Conservation (phyloP, 1,284 basidiomycete genomes). For the Rhodotorula sp. region DNA sequence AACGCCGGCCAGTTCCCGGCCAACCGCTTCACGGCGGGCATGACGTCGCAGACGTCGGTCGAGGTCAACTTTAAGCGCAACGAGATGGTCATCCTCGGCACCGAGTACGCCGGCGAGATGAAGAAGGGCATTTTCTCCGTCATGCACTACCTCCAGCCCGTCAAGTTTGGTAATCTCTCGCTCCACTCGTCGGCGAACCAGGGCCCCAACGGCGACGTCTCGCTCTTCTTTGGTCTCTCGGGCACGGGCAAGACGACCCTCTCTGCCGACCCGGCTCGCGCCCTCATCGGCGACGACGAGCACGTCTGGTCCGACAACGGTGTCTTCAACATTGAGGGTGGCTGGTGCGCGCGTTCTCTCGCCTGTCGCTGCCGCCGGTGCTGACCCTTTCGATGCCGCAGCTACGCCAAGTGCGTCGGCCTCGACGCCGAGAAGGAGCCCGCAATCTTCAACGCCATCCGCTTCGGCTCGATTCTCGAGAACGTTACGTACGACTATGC, state of each 20-base stretch:
- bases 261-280: constrained; percentile 85
- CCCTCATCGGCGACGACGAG: constrained; percentile 94
- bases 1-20: constrained; percentile 99
- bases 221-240: constrained; percentile 98
- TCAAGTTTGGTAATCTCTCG: constrained; percentile 97
- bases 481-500: constrained; percentile 97
- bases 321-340: constrained; percentile 99
- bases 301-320: constrained; percentile 97
- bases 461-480: constrained; percentile 87
- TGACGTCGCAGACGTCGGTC: constrained; percentile 98
- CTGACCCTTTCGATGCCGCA: background rate
- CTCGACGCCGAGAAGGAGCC: constrained; percentile 94
- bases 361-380: background rate
- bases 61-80: constrained; percentile 99
- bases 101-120: constrained; percentile 99
- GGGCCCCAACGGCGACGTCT: constrained; percentile 86
- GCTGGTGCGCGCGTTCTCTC: constrained; percentile 55
- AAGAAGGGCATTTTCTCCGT: constrained; percentile 99
- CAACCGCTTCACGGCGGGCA: constrained; percentile 99
- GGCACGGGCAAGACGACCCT: constrained; percentile 98
- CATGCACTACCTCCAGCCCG: constrained; percentile 99
- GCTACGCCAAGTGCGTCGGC: constrained; percentile 99
- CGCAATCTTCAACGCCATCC: constrained; percentile 94
- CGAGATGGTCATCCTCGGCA: constrained; percentile 99
- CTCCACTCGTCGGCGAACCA: constrained; percentile 99